Conservation (phyloP, 129 eudicot genomes). For the Tagetes patula region DNA sequence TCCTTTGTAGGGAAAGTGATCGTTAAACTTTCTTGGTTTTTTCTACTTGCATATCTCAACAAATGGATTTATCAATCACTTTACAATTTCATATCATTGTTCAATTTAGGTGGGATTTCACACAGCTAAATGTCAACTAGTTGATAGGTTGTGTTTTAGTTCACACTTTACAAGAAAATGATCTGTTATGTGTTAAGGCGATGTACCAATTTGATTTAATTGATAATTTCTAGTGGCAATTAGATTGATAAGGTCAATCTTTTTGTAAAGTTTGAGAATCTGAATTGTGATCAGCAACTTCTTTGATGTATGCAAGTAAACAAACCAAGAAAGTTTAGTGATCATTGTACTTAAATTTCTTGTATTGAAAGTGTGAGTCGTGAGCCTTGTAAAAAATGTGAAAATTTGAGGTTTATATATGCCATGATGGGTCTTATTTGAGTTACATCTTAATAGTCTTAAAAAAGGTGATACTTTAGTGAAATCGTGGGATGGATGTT, state of each 20-base stretch:
- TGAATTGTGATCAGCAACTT: neutral
- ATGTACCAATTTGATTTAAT: neutral
- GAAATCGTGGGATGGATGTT: neutral
- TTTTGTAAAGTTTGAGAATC: neutral
- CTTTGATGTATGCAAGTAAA: neutral
- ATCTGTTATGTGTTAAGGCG: neutral
- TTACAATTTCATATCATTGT: constrained; percentile 3
- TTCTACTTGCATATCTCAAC: constrained; percentile 8
- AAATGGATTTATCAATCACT: neutral
- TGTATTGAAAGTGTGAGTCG: neutral
- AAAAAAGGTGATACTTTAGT: neutral
- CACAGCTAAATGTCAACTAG: neutral
- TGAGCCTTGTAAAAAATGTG: constrained; percentile 6
- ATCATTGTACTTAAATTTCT: neutral
- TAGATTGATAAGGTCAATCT: neutral
- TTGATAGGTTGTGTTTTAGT: constrained; percentile 12
- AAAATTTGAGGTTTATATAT: neutral
- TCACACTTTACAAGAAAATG: neutral
- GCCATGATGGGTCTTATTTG: neutral
- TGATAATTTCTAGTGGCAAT: neutral
- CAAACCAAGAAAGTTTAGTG: neutral
- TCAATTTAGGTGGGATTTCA: constrained; percentile 8
- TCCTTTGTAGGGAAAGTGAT: constrained; percentile 2
- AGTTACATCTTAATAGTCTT: neutral
- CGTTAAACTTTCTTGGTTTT: neutral